A percentile compares a stretch with the other conserved stretches of the same genome.
Evolutionary conservation across 2,329 filamentous ascomycete genomes (phyloP).

Genomic region (Trichoderma sp.): DNA sequence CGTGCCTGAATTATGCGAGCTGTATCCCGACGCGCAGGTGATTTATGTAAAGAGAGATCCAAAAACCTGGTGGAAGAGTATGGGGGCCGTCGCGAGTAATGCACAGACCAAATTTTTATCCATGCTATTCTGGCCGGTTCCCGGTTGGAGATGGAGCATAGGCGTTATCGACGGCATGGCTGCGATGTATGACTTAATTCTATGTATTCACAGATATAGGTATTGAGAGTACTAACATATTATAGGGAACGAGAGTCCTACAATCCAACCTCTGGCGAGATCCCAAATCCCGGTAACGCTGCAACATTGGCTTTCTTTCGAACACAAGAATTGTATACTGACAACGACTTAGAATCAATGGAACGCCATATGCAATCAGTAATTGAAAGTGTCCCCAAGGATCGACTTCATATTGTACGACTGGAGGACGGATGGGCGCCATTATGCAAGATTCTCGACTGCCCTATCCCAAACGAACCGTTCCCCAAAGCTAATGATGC

Average conservation of each 20-base stretch:
- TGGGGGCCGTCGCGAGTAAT: conserved; percentile 17
- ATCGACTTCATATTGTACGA: conserved; percentile 5
- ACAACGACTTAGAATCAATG: neutral
- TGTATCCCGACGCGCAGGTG: conserved; percentile 48
- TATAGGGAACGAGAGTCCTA: neutral
- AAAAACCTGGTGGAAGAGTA: conserved; percentile 36
- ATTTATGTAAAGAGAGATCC: conserved; percentile 39
- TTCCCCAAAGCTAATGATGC: conserved; percentile 29
- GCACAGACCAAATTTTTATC: neutral
- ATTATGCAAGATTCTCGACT: conserved; percentile 27
- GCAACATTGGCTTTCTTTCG: neutral
- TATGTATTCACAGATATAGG: neutral
- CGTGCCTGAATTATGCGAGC: conserved; percentile 42
- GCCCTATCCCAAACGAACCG: conserved; percentile 26
- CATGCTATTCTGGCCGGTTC: neutral
- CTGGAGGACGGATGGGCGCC: conserved; percentile 29
- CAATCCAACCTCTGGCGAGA: neutral
- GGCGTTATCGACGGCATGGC: neutral
- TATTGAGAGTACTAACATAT: neutral
- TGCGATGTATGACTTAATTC: neutral
- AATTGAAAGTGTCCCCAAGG: conserved; percentile 20
- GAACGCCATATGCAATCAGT: neutral
- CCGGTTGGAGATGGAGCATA: neutral
- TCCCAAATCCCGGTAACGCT: neutral
- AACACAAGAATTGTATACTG: neutral